Conservation (phyloP, 2,329 filamentous ascomycete genomes). For the Leptosphaerulina australis region DNA sequence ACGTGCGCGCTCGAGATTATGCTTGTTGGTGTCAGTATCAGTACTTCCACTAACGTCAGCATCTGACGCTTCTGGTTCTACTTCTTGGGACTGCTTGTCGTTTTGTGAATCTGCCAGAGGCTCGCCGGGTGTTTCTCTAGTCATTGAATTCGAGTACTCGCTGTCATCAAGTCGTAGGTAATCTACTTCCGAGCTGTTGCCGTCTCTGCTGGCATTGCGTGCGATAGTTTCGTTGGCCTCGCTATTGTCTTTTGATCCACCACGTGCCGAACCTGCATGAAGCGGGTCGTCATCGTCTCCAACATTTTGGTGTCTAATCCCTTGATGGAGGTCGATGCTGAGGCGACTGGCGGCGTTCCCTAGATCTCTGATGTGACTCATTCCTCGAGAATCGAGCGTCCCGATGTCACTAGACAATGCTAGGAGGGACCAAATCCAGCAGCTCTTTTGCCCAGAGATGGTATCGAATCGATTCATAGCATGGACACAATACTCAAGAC, state of each 20-base stretch:
- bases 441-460: slow-evolving; percentile 70
- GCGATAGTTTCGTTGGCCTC: background rate
- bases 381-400: slow-evolving; percentile 74
- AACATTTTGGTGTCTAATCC: slow-evolving; percentile 1
- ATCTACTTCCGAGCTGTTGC: background rate
- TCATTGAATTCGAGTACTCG: background rate
- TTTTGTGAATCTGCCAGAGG: slow-evolving; percentile 30
- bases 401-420: slow-evolving; percentile 76
- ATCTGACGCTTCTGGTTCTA: background rate
- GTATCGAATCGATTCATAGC: slow-evolving; percentile 66
- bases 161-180: background rate
- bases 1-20: slow-evolving; percentile 57
- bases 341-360: slow-evolving; percentile 75
- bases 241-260: background rate
- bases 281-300: background rate
- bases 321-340: slow-evolving; percentile 47
- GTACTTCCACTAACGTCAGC: background rate
- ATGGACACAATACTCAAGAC: slow-evolving; percentile 67
- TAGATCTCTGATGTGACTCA: slow-evolving; percentile 77
- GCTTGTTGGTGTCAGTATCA: slow-evolving; percentile 5
- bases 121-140: background rate
- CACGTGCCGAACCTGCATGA: background rate
- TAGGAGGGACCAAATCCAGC: slow-evolving; percentile 85
- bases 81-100: background rate
- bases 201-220: background rate